Conservation (phyloP, 2,329 filamentous ascomycete species). For the Fusarium sp. region DNA sequence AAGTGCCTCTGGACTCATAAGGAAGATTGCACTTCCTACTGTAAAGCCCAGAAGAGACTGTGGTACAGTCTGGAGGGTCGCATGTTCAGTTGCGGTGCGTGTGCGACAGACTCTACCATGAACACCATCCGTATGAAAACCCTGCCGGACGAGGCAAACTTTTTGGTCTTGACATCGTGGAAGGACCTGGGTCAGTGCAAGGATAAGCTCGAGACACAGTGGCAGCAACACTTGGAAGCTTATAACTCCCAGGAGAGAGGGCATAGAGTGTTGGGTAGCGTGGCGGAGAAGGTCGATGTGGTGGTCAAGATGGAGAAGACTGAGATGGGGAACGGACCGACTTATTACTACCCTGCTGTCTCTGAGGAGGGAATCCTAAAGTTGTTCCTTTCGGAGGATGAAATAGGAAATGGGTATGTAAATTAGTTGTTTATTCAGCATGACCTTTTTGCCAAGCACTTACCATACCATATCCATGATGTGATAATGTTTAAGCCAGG, state of each 20-base stretch:
- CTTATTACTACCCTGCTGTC: neutral
- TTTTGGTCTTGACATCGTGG: neutral
- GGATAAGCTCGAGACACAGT: neutral
- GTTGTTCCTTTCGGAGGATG: too few species aligned
- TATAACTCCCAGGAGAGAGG: neutral
- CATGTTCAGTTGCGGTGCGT: neutral
- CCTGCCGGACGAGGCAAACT: neutral
- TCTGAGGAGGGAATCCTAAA: neutral
- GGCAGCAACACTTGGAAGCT: neutral
- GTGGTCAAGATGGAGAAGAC: too few species aligned
- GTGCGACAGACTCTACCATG: neutral
- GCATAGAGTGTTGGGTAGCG: neutral
- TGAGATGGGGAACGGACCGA: neutral
- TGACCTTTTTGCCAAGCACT: too few species aligned
- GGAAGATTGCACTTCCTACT: neutral
- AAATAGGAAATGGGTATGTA: too few species aligned
- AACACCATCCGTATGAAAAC: neutral
- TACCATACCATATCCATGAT: too few species aligned
- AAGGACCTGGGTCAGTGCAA: neutral
- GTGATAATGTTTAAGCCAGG: too few species aligned
- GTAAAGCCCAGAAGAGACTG: neutral
- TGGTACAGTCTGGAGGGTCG: neutral
- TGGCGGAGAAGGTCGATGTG: neutral
- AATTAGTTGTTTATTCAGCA: too few species aligned
- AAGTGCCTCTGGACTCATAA: constrained; percentile 1